Evolutionary conservation across 2,329 filamentous ascomycete species (phyloP).

Genomic region (Drechmeria coniospora): DNA sequence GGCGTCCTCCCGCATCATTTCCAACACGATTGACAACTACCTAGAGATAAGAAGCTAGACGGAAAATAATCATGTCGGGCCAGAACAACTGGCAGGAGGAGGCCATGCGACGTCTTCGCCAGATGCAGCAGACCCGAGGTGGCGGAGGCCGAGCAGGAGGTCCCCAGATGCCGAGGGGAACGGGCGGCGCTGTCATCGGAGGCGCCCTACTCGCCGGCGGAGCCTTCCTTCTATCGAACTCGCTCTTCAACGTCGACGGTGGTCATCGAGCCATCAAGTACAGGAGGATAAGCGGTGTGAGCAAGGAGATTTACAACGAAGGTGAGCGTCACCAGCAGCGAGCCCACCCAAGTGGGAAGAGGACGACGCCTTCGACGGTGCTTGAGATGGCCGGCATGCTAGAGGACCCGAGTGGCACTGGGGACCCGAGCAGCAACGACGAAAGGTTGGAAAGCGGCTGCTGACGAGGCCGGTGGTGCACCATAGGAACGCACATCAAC

Average conservation of each 20-base stretch:
- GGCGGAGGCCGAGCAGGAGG: constrained; percentile 26
- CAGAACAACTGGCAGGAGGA: constrained; percentile 31
- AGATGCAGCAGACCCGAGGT: constrained; percentile 29
- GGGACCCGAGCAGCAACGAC: background rate
- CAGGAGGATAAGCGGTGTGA: constrained; percentile 77
- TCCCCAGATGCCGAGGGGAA: constrained; percentile 24
- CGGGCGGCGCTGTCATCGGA: constrained; percentile 24
- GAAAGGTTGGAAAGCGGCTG: no score
- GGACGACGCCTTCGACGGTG: no score
- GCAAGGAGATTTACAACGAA: constrained; percentile 93
- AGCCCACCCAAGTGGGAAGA: no score
- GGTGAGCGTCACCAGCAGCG: constrained; percentile 49
- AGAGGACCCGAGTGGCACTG: background rate
- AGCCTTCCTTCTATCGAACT: constrained; percentile 38
- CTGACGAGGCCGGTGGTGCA: background rate
- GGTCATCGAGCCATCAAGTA: constrained; percentile 99
- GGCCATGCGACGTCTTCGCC: constrained; percentile 33
- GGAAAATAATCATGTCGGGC: constrained; percentile 13
- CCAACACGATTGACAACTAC: no score
- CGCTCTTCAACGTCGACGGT: constrained; percentile 78
- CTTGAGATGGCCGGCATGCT: no score
- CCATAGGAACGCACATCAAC: constrained; percentile 74
- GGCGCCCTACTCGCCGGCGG: constrained; percentile 31
- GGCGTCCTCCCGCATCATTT: background rate
- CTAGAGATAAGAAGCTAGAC: no score